phyloP scores from a whole-genome alignment of 805 yeast genomes.

The Saturnispora dispora region DNA sequence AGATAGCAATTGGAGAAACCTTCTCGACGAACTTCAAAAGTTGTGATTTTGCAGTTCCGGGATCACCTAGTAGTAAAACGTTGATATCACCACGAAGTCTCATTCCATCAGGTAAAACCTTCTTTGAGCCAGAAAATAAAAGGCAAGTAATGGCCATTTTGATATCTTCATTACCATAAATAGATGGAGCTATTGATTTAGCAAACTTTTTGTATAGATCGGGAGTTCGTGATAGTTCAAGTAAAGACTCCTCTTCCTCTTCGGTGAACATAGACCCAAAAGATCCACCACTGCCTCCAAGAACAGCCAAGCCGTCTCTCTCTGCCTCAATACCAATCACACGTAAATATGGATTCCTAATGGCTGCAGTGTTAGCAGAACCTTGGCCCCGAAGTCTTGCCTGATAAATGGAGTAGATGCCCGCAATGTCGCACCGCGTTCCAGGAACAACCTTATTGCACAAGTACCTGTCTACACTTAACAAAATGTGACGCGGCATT shows the following conservation, averaged over 20 bases:
- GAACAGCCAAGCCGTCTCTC: conserved; percentile 42
- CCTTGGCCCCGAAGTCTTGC: conserved; percentile 48
- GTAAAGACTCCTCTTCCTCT: conserved; percentile 89
- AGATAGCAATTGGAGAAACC: conserved; percentile 87
- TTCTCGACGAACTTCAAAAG: conserved; percentile 90
- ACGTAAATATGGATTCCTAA: conserved; percentile 83
- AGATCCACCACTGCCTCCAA: conserved; percentile 21
- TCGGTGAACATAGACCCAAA: conserved; percentile 59
- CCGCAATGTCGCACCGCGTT: conserved; percentile 82
- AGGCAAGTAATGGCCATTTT: conserved; percentile 90
- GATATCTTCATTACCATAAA: conserved; percentile 88
- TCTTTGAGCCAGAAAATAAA: conserved; percentile 89
- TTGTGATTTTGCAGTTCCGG: conserved; percentile 98
- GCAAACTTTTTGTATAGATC: conserved; percentile 80
- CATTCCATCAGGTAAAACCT: conserved; percentile 90
- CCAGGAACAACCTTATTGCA: conserved; percentile 94
- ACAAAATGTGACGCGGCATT: conserved; percentile 87
- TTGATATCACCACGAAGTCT: conserved; percentile 95
- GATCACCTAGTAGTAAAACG: conserved; percentile 89
- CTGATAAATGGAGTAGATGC: conserved; percentile 87
- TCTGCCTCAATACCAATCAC: conserved; percentile 84
- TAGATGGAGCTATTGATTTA: conserved; percentile 89
- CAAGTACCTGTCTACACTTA: conserved; percentile 82
- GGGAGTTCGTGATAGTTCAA: conserved; percentile 72
- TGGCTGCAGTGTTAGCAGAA: conserved; percentile 61